phyloP scores from a whole-genome alignment of 305 asterid species.

The Withania somnifera region DNA sequence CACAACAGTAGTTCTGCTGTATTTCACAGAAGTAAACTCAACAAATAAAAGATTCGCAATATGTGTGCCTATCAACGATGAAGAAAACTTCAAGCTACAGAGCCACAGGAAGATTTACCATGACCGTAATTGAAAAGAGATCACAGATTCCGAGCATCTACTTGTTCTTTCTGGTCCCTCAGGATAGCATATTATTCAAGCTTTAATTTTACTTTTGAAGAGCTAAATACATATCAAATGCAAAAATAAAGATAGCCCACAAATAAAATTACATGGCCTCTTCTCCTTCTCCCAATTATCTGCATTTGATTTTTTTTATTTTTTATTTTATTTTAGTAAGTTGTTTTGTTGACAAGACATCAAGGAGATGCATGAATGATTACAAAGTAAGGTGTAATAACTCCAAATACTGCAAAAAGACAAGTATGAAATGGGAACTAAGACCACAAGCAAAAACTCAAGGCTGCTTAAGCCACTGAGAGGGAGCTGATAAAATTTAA shows the following conservation, averaged over 20 bases:
- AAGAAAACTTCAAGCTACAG: not conserved
- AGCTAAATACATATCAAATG: not conserved
- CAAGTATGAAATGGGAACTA: not conserved
- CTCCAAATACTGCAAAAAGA: not conserved
- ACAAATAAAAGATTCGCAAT: not conserved
- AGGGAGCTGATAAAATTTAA: not conserved
- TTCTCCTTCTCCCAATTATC: not conserved
- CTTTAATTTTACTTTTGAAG: not conserved
- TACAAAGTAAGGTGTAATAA: not conserved
- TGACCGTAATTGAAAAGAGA: not conserved
- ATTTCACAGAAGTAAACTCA: not conserved
- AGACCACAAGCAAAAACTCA: not conserved
- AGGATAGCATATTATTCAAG: not conserved
- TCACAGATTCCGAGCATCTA: not conserved
- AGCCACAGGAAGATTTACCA: not conserved
- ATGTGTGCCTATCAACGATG: not conserved
- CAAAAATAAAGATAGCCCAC: not conserved
- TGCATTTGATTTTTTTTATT: not conserved
- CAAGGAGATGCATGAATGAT: no score
- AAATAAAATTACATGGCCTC: not conserved
- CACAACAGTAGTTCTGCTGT: not conserved
- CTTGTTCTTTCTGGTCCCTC: not conserved
- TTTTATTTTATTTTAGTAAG: no score
- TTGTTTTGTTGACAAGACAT: no score
- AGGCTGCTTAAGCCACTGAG: not conserved